These are phyloP conservation scores for Epichloe hybrida DNA, from an alignment of 2,329 filamentous ascomycete genomes.

Conservation along the genomic window DNA sequence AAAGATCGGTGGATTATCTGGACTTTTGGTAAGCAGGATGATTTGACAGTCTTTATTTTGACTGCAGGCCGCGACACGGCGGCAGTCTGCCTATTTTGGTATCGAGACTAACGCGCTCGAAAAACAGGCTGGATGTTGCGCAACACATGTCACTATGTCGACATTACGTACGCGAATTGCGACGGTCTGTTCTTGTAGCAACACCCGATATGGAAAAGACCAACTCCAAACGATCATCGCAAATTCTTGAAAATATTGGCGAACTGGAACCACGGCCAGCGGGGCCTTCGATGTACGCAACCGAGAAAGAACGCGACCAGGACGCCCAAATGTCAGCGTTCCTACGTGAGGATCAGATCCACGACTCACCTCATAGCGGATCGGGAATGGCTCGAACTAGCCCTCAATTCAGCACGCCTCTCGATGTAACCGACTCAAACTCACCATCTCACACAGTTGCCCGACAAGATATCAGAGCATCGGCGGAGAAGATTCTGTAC, in stretches of 20 bases:
- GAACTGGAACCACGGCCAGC: slow-evolving; percentile 49
- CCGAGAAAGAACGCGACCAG: slow-evolving; percentile 61
- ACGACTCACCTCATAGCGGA: slow-evolving; percentile 43
- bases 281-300: slow-evolving; percentile 48
- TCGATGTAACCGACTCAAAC: slow-evolving; percentile 58
- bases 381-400: slow-evolving; percentile 32
- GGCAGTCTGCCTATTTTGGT: no score
- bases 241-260: slow-evolving; percentile 58
- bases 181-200: slow-evolving; percentile 80
- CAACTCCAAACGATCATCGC: slow-evolving; percentile 73
- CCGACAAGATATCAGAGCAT: slow-evolving; percentile 81
- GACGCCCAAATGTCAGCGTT: slow-evolving; percentile 89
- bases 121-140: slow-evolving; percentile 87
- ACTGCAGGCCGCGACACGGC: neutral
- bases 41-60: neutral
- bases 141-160: slow-evolving; percentile 97
- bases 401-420: slow-evolving; percentile 45
- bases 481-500: slow-evolving; percentile 97
- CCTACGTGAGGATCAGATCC: slow-evolving; percentile 51
- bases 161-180: slow-evolving; percentile 90
- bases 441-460: slow-evolving; percentile 74
- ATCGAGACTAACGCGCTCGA: neutral
- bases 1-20: slow-evolving; percentile 92
- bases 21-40: slow-evolving; percentile 75
- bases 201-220: slow-evolving; percentile 80